Base-by-base conservation (phyloP, 768 basidiomycete genomes). In the Cystobasidium onofrii region DNA sequence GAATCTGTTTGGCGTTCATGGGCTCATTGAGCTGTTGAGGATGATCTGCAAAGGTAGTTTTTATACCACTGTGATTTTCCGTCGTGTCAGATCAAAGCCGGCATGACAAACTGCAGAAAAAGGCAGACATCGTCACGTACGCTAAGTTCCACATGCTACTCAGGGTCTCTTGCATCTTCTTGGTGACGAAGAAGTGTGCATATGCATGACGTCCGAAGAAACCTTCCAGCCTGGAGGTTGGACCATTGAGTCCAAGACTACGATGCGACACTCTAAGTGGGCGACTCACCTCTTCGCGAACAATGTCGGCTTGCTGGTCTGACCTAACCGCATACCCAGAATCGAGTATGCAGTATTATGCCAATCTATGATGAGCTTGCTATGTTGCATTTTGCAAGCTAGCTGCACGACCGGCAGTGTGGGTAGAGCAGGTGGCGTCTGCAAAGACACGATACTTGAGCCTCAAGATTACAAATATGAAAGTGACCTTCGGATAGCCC, bases 391-490 rank as follows among this genome's bases (percentile, higher is more conserved):
- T 23, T 83, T 79, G 25, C 86, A 86, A 0, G 88, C 87, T 31
- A 92, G 80, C 84, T 90, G 90, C 1, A 90, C 91, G 23, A 98
- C 83, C 1, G 88, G 88, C 20, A 99, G 86, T 0, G 94, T 94
- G 0, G 96, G 96, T 43, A 99, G 93, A 74, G 90, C 90, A 10
- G 96, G 96, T 31, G 96, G 96, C 79, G 98, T 99, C 92, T 99
- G 75, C 25, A 54, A 27, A 6, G 1, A 25, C 44, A n/a, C 6
- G 23, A 25, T n/a, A n/a, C n/a, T n/a, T n/a, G n/a, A n/a, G n/a
- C n/a, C 29, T n/a, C 33, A 31, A 60, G n/a, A n/a, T n/a, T n/a
- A n/a, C n/a, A n/a, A n/a, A n/a, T n/a, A n/a, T n/a, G n/a, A n/a
- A n/a, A 27, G 33, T 39, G 15, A 18, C 1, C 63, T 18, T 31